phyloP scores from a whole-genome alignment of 1,284 basidiomycete genomes.

The Inonotus obliquus region DNA sequence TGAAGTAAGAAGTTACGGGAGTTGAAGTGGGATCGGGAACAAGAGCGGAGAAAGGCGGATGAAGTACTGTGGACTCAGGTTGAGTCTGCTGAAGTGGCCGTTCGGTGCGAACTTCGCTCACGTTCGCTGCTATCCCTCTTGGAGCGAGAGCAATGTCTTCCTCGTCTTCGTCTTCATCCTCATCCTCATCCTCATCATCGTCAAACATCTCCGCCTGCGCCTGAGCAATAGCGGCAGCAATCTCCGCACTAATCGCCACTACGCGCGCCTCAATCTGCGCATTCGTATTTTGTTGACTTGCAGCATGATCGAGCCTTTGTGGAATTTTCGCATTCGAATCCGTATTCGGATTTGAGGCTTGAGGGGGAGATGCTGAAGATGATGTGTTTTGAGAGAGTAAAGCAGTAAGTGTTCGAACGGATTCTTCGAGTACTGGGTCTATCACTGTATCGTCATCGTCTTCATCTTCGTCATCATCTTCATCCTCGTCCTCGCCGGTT shows the following conservation, averaged over 20 bases:
- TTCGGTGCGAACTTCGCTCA: slow-evolving; percentile 16
- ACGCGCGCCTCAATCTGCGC: slow-evolving; percentile 52
- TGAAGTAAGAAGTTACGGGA: background rate
- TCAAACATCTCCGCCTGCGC: slow-evolving; percentile 29
- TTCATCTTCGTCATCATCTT: slow-evolving; percentile 28
- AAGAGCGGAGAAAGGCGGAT: background rate
- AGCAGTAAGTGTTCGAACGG: slow-evolving; percentile 65
- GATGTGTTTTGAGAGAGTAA: slow-evolving; percentile 41
- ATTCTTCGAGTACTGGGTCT: slow-evolving; percentile 54
- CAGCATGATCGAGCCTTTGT: background rate
- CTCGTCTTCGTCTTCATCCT: slow-evolving; percentile 31
- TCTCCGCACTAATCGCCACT: slow-evolving; percentile 66
- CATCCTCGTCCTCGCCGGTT: slow-evolving; percentile 32
- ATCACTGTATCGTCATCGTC: slow-evolving; percentile 37
- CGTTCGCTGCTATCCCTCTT: slow-evolving; percentile 9
- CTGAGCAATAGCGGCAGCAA: slow-evolving; percentile 69
- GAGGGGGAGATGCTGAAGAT: background rate
- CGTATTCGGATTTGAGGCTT: too few relatives aligned
- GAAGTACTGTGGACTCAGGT: background rate
- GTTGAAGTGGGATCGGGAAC: background rate
- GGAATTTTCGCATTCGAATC: too few relatives aligned
- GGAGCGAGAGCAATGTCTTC: slow-evolving; percentile 4
- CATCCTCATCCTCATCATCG: slow-evolving; percentile 19
- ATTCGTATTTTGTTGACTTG: background rate
- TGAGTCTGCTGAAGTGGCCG: background rate